Base-by-base conservation (phyloP, 768 basidiomycete species). In the Russula dissimulans region DNA sequence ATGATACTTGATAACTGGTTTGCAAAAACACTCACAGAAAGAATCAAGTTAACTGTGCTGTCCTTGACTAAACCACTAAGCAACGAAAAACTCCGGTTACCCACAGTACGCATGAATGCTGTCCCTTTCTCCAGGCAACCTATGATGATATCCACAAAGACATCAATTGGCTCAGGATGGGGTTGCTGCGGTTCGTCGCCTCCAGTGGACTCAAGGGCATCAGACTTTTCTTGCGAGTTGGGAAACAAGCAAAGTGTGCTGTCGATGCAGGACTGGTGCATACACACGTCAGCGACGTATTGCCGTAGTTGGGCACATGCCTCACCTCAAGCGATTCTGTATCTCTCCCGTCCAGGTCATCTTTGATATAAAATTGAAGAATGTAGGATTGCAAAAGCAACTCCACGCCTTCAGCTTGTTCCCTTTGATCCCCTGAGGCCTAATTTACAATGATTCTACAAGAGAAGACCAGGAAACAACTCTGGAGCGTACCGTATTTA, bases 121-220 rank as follows among this genome's bases (percentile, higher is more conserved):
- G 86, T 88, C 3, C 86, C 85, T 59, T 87, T 82, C 70, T 97
- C 93, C 41, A 99, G 73, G 68, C 90, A 87, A 6, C 91, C 91
- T 50, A 99, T 90, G 52, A 97, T 82, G n/a, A 81, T 79, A 69
- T 97, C 94, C 38, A 95, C 84, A 43, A 97, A 78, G 46, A 93
- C 73, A 62, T 97, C 93, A 56, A 95, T 82, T 1, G 93, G 85
- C 50, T 81, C 80, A 1, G 79, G 76, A 3, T 74, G 75, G 9
- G 76, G 76, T 15, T 77, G 76, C 5, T 74, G 75, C 6, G 76
- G 76, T 14, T 77, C 77, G 38, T 65, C 56, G 61, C 71, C 61
- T 53, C 67, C 45, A 47, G 66, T 57, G 41, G 67, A 56, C 46
- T 73, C 70, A 59, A 54, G 77, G 61, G 67, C 69, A 59, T 74